Percentiles rank a stretch among this genome's conserved stretches.
These are phyloP conservation scores for Podospora sp. DNA, from an alignment of 495 filamentous ascomycete species.

Conservation along the genomic window DNA sequence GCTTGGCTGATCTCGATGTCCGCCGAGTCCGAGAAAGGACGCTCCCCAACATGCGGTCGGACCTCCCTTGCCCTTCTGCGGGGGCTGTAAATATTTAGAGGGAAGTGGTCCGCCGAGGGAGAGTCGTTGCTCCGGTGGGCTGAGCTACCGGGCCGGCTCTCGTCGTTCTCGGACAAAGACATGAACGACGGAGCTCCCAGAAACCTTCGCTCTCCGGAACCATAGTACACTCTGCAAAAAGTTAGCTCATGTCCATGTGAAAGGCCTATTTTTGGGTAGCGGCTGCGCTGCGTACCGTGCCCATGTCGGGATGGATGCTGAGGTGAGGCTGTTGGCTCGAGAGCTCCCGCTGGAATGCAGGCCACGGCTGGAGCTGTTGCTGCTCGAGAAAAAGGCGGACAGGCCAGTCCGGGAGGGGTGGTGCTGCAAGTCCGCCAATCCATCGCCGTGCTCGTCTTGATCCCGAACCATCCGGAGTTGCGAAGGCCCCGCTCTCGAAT, in stretches of 20 bases:
- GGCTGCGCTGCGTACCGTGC: conserved; percentile 48
- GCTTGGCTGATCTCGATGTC: conserved; percentile 40
- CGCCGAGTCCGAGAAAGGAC: conserved; percentile 27
- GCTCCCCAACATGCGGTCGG: conserved; percentile 22
- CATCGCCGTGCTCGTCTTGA: conserved; percentile 59
- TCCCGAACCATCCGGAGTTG: conserved; percentile 46
- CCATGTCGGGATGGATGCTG: conserved; percentile 63
- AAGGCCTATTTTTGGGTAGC: neutral
- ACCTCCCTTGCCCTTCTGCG: conserved; percentile 51
- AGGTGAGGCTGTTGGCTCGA: conserved; percentile 57
- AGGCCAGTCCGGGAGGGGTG: conserved; percentile 52
- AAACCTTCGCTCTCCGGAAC: conserved; percentile 55
- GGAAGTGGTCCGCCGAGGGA: conserved; percentile 51
- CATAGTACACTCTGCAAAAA: conserved; percentile 51
- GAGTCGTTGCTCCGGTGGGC: conserved; percentile 39
- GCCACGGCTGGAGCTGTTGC: conserved; percentile 47
- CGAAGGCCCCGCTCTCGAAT: conserved; percentile 37
- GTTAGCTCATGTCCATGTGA: neutral
- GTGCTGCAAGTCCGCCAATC: conserved; percentile 53
- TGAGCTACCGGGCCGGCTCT: conserved; percentile 46
- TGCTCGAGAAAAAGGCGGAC: conserved; percentile 44
- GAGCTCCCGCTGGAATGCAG: conserved; percentile 53
- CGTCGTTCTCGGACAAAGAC: conserved; percentile 42
- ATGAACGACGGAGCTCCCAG: conserved; percentile 45
- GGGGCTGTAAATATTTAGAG: conserved; percentile 54